Evolutionary conservation across 192 early-diverging fungal genomes (phyloP).

Genomic region (Entomortierella parvispora): DNA sequence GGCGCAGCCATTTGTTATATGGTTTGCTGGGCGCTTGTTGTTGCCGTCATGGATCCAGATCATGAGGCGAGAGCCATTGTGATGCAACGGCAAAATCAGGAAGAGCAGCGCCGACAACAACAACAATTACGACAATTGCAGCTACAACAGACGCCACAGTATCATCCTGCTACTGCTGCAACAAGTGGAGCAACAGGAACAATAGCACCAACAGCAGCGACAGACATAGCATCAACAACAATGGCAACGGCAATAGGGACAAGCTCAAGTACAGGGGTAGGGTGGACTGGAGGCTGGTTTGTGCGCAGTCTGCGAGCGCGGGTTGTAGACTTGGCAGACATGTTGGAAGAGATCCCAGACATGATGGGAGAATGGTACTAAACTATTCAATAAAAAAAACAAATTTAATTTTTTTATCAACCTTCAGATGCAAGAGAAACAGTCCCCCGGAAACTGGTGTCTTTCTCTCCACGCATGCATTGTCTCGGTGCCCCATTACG

Average conservation of each 20-base stretch:
- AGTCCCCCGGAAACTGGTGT: too few relatives aligned
- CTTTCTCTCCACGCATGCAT: too few relatives aligned
- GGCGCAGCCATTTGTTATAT: slow-evolving; percentile 33
- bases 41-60: slow-evolving; percentile 24
- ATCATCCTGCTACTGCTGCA: neutral
- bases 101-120: neutral
- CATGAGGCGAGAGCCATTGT: slow-evolving; percentile 29
- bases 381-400: too few relatives aligned
- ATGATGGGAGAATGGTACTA: too few relatives aligned
- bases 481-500: too few relatives aligned
- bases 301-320: too few relatives aligned
- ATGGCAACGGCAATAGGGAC: neutral
- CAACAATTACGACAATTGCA: slow-evolving; percentile 5
- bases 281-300: neutral
- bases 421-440: too few relatives aligned
- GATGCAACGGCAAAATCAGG: neutral
- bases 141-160: neutral
- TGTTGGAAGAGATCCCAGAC: too few relatives aligned
- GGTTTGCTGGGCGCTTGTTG: slow-evolving; percentile 26
- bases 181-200: slow-evolving; percentile 5
- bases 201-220: slow-evolving; percentile 7
- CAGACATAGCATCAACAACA: neutral
- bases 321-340: too few relatives aligned
- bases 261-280: neutral
- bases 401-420: too few relatives aligned